These are phyloP conservation scores for Raphanus raphanistrum DNA, from an alignment of 345 rosid genomes.

Conservation along the genomic window DNA sequence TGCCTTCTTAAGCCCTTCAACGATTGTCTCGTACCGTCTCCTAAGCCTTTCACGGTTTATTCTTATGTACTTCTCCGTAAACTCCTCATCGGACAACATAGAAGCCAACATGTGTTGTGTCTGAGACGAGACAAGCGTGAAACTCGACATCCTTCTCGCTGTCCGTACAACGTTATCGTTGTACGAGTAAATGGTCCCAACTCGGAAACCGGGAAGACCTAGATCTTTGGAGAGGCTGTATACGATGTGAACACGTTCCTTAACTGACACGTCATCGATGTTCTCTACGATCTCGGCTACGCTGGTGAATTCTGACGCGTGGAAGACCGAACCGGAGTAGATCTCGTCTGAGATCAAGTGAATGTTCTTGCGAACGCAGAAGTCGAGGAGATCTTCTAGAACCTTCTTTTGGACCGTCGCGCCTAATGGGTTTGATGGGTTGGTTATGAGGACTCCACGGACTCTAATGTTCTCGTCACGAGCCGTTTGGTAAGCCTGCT, in stretches of 20 bases:
- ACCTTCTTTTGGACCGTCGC: constrained; percentile 60
- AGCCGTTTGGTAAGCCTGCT: constrained; percentile 64
- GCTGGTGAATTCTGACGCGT: constrained; percentile 71
- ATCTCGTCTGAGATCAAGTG: constrained; percentile 92
- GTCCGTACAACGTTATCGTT: constrained; percentile 79
- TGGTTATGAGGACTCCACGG: constrained; percentile 80
- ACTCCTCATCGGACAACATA: constrained; percentile 69
- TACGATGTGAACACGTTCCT: constrained; percentile 89
- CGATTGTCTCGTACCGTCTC: constrained; percentile 65
- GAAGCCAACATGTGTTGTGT: constrained; percentile 84
- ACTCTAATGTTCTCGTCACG: constrained; percentile 54
- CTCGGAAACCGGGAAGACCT: constrained; percentile 94
- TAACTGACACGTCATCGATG: constrained; percentile 37
- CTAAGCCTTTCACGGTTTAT: constrained; percentile 67
- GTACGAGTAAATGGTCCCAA: constrained; percentile 91
- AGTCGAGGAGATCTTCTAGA: constrained; percentile 69
- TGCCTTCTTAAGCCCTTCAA: constrained; percentile 58
- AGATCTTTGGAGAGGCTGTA: constrained; percentile 96
- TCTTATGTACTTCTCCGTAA: constrained; percentile 57
- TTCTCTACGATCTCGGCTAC: constrained; percentile 68
- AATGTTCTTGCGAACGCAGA: constrained; percentile 66
- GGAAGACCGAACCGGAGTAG: constrained; percentile 85
- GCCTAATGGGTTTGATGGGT: constrained; percentile 96
- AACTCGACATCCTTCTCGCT: constrained; percentile 94
- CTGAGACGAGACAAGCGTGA: constrained; percentile 86